Conservation (phyloP, 73 alveolate genomes). For the Stentor coeruleus region DNA sequence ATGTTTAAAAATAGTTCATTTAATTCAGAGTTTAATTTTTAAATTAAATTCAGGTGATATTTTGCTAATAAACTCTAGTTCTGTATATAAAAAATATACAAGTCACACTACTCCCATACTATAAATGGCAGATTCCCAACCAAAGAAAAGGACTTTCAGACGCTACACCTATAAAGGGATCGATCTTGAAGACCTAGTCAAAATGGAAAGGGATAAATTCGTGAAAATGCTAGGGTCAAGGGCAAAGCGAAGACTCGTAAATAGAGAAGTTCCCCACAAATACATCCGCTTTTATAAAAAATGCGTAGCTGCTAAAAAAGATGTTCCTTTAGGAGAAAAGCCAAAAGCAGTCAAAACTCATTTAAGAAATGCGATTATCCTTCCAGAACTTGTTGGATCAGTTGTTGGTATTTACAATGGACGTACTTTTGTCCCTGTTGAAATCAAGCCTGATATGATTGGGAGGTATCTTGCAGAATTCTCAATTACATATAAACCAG, state of each 20-base stretch:
- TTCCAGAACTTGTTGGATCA: slow-evolving; percentile 78
- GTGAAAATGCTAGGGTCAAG: slow-evolving; percentile 62
- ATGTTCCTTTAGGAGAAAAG: slow-evolving; percentile 65
- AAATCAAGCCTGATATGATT: slow-evolving; percentile 77
- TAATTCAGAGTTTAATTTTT: too few relatives aligned
- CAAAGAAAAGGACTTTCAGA: slow-evolving; percentile 64
- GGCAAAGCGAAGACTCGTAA: slow-evolving; percentile 76
- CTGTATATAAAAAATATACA: too few relatives aligned
- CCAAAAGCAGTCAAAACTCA: slow-evolving; percentile 80
- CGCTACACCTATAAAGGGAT: slow-evolving; percentile 72
- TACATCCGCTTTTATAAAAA: slow-evolving; percentile 67
- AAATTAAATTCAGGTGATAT: too few relatives aligned
- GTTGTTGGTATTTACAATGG: slow-evolving; percentile 73
- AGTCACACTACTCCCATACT: too few relatives aligned
- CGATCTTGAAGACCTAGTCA: slow-evolving; percentile 59
- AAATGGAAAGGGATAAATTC: slow-evolving; percentile 54
- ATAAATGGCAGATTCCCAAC: slow-evolving; percentile 22
- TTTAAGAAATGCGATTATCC: slow-evolving; percentile 75
- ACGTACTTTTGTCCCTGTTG: slow-evolving; percentile 61
- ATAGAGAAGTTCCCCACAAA: slow-evolving; percentile 62
- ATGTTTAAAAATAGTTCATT: too few relatives aligned
- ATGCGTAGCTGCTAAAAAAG: slow-evolving; percentile 60
- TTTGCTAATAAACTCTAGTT: too few relatives aligned
- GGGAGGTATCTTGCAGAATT: slow-evolving; percentile 80
- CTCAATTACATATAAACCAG: slow-evolving; percentile 73